Conservation (phyloP, 179 eudicot species). For the Gypsophila paniculata region DNA sequence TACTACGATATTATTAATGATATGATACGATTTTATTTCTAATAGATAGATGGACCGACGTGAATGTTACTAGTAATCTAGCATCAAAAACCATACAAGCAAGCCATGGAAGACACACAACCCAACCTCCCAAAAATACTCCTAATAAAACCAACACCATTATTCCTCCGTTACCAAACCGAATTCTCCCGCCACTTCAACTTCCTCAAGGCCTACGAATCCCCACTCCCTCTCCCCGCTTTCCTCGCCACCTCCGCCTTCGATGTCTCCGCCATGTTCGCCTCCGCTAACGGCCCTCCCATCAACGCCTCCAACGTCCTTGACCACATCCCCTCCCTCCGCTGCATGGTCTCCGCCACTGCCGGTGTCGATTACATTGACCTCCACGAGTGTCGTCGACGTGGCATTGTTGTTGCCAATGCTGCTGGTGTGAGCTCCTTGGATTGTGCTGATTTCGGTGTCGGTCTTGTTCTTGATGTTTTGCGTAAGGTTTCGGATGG, state of each 20-base stretch:
- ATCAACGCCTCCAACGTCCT: constrained; percentile 41
- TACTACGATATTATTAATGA: no score
- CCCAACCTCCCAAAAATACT: constrained; percentile 21
- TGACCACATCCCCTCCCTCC: constrained; percentile 44
- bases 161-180: constrained; percentile 20
- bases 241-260: constrained; percentile 36
- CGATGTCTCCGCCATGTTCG: constrained; percentile 34
- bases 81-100: neutral
- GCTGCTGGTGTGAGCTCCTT: constrained; percentile 33
- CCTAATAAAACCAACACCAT: constrained; percentile 23
- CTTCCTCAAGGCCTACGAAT: constrained; percentile 46
- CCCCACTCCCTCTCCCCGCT: constrained; percentile 35
- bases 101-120: constrained; percentile 4
- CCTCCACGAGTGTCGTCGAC: constrained; percentile 56
- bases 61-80: no score
- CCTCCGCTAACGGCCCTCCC: constrained; percentile 20
- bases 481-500: constrained; percentile 43
- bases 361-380: constrained; percentile 62
- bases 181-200: constrained; percentile 40
- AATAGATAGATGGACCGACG: no score
- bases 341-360: constrained; percentile 50
- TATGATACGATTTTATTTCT: no score
- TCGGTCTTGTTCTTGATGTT: constrained; percentile 52
- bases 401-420: constrained; percentile 47
- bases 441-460: constrained; percentile 58